Percentiles rank a stretch among this genome's conserved stretches.
phyloP scores from a whole-genome alignment of 2,329 filamentous ascomycete genomes.

The Ophiostoma pallidulum region DNA sequence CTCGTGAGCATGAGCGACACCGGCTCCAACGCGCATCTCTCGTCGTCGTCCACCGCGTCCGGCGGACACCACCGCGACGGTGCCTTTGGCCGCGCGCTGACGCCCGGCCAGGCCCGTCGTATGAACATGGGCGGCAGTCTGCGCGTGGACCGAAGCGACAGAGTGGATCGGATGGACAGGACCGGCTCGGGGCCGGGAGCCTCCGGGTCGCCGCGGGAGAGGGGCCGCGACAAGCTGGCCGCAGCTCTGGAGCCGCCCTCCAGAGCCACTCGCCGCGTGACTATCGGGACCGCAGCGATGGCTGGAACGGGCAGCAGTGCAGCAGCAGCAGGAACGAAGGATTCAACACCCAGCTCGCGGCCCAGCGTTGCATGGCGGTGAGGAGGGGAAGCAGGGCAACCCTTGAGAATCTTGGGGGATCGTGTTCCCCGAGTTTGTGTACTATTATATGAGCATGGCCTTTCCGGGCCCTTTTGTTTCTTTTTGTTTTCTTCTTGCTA shows the following conservation, averaged over 20 bases:
- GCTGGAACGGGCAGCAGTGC: not conserved
- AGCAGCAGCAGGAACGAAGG: constrained; percentile 1
- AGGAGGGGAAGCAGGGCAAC: not conserved
- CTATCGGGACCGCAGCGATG: constrained; percentile 31
- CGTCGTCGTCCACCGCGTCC: too few species aligned
- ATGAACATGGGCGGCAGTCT: constrained; percentile 44
- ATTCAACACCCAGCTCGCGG: constrained; percentile 11
- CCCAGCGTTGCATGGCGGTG: constrained; percentile 21
- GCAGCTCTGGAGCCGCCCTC: constrained; percentile 17
- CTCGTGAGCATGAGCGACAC: constrained; percentile 24
- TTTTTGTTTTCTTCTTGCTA: not conserved
- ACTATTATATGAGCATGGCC: too few species aligned
- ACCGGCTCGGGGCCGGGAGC: too few species aligned
- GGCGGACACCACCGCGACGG: constrained; percentile 8
- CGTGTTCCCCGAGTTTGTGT: too few species aligned
- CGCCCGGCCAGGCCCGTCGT: constrained; percentile 45
- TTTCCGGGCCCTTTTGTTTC: not conserved
- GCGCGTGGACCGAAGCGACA: constrained; percentile 20
- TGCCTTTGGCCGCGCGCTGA: constrained; percentile 28
- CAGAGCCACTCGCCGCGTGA: constrained; percentile 28
- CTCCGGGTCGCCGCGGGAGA: constrained; percentile 18
- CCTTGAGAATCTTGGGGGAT: constrained; percentile 3
- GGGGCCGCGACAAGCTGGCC: constrained; percentile 27
- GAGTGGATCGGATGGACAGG: too few species aligned
- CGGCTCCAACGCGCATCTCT: constrained; percentile 18